Base-by-base conservation (phyloP, 495 filamentous ascomycete genomes). In the Durotheca rogersii region DNA sequence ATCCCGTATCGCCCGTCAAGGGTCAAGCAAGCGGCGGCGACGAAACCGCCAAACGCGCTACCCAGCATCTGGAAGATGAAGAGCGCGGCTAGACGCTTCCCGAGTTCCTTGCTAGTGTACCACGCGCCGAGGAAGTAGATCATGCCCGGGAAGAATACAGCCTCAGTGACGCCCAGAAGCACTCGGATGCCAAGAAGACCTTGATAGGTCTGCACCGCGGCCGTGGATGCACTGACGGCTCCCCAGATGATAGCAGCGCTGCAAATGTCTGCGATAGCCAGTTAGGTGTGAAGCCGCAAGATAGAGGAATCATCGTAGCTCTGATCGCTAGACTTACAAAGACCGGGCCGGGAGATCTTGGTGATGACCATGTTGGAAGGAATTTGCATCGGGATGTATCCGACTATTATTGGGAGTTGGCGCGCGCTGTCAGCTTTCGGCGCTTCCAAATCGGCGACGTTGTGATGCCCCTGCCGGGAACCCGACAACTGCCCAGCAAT, bases 191-290 rank as follows among this genome's bases (percentile, higher is more conserved):
- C 67, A 30, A 73, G 62, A 10, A 72, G 53, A 17, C 60, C 60
- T 5, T 51, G 68, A 58, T 15, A 71, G 64, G 51, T 70, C 66
- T 54, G 71, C 48, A 41, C 73, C 70, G 56, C 51, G 27, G 73
- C 67, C 1, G 16, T 20, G 3, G 16, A 4, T 14, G 41, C 41
- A 11, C 12, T 18, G 4, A 43, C n/a, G n/a, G 7, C 25, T 10
- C 41, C 41, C 41, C 41, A 43, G 10, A 20, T 21, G 4, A 21
- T 14, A 1, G 14, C 14, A 1, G 3, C 46, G 45, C 66, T 69
- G 32, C 71, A 47, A 23, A 75, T 68, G 10, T 58, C 23, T 27
- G 9, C 4, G 23, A 4, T 27, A 9, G n/a, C n/a, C 9, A 27
- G 23, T 27, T 27, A 27, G 23, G 4, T 27, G 23, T 27, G 9